Base-by-base conservation (phyloP, 768 basidiomycete species). In the Trichaptum fuscoviolaceum region DNA sequence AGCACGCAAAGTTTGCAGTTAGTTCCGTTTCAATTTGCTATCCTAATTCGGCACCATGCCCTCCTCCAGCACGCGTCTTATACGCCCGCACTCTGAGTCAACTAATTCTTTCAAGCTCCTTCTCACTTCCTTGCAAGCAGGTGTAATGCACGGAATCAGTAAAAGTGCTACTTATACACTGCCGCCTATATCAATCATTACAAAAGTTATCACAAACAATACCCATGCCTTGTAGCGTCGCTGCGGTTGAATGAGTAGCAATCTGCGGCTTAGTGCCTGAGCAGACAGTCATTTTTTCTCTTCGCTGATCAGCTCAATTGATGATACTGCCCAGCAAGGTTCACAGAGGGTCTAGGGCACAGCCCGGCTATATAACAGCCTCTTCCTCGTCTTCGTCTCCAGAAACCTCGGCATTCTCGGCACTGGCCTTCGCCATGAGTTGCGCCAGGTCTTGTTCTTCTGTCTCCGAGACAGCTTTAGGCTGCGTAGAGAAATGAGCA, bases 371-470 rank as follows among this genome's bases (percentile, higher is more conserved):
- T 52, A 52, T 12, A 5, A 12, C 42, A 61, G 35, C 82, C 15
- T 85, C 90, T 7, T 93, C 91, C 0, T 92, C 95, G 61, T 91
- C 89, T 70, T 96, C 95, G 75, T 98, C 95, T 64, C 96, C 96
- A 17, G 93, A 95, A 0, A 98, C 93, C 74, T 99, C 96, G 5
- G 89, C 93, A 75, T 99, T 99, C 79, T 97, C 96, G 74, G 87
- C 84, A 67, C 91, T 91, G 23, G 91, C 95, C 77, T 94, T 92
- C 52, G 91, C 93, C 96, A 99, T 98, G 72, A 97, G 90, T 70
- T 95, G 92, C 0, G 95, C 96, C 69, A 99, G 86, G 75, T 98
- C 97, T 70, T 95, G 92, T 77, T 99, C 97, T 79, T 99, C 97
- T 5, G 92, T 93, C 77, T 98, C 97, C 26, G 93, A 95, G 42